phyloP scores from a whole-genome alignment of 176 grass and related monocot species.

The Eremochloa ophiuroides region DNA sequence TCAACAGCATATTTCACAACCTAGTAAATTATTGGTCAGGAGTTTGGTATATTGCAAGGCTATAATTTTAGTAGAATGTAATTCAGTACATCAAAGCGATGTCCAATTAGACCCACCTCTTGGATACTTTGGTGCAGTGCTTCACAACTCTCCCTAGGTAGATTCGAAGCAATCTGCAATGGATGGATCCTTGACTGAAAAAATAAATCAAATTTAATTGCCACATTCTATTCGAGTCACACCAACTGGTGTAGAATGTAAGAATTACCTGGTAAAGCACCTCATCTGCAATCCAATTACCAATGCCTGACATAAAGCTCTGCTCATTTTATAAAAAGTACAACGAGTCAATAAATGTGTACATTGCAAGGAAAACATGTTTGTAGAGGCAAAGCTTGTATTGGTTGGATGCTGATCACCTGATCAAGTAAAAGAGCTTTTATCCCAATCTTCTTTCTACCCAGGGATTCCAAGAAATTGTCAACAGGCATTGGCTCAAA shows the following conservation, averaged over 20 bases:
- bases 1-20: constrained; percentile 85
- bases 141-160: constrained; percentile 69
- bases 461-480: constrained; percentile 48
- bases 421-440: constrained; percentile 92
- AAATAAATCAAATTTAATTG: constrained; percentile 25
- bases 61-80: not conserved
- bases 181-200: constrained; percentile 79
- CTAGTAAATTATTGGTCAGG: constrained; percentile 42
- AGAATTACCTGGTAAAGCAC: constrained; percentile 86
- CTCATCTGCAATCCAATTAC: constrained; percentile 95
- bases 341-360: not conserved
- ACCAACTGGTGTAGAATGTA: not conserved
- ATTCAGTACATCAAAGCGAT: not conserved
- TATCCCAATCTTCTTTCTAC: constrained; percentile 77
- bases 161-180: constrained; percentile 64
- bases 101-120: constrained; percentile 37
- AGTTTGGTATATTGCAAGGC: not conserved
- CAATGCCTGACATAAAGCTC: constrained; percentile 92
- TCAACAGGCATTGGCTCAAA: constrained; percentile 69
- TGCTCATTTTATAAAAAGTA: constrained; percentile 23
- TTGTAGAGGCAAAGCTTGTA: constrained; percentile 13
- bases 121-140: constrained; percentile 68
- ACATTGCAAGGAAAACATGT: not conserved
- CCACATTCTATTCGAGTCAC: not conserved
- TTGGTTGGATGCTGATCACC: constrained; percentile 31